These are phyloP conservation scores for Starmerella vaccinii DNA, from an alignment of 805 yeast species.

Conservation along the genomic window DNA sequence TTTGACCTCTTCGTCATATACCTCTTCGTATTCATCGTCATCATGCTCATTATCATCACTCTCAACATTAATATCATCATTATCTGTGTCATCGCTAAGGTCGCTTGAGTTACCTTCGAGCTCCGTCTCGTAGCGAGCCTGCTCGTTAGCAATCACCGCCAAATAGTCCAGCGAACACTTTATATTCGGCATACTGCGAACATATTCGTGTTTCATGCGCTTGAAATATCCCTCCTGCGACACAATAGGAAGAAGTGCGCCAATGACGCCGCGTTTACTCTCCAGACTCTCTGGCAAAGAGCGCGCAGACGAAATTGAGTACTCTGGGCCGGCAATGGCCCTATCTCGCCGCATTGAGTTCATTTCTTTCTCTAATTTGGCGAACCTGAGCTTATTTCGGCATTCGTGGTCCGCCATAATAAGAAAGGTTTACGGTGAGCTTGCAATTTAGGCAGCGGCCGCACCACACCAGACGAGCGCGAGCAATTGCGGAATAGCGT, in stretches of 20 bases:
- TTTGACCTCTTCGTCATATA: background rate
- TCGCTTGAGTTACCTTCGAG: background rate
- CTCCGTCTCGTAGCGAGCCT: background rate
- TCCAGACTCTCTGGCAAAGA: background rate
- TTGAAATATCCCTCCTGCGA: background rate
- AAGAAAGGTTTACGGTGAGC: too few relatives aligned
- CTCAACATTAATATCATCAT: background rate
- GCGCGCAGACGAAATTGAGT: background rate
- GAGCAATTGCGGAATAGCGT: background rate
- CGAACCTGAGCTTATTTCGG: background rate
- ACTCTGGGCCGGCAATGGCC: background rate
- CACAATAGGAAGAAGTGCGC: background rate
- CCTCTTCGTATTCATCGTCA: background rate
- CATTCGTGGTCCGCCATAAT: background rate
- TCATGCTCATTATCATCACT: background rate
- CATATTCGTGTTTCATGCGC: background rate
- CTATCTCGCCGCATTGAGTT: background rate
- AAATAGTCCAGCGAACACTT: conserved; percentile 12
- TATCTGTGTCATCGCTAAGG: too few relatives aligned
- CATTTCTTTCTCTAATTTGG: background rate
- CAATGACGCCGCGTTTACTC: background rate
- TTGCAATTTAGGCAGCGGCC: conserved; percentile 1
- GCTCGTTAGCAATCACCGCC: conserved; percentile 7
- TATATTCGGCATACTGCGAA: background rate
- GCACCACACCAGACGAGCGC: background rate